Percentiles rank a stretch among this genome's conserved stretches.
Evolutionary conservation across 768 basidiomycete species (phyloP).

Genomic region (Favolaschia claudopus): DNA sequence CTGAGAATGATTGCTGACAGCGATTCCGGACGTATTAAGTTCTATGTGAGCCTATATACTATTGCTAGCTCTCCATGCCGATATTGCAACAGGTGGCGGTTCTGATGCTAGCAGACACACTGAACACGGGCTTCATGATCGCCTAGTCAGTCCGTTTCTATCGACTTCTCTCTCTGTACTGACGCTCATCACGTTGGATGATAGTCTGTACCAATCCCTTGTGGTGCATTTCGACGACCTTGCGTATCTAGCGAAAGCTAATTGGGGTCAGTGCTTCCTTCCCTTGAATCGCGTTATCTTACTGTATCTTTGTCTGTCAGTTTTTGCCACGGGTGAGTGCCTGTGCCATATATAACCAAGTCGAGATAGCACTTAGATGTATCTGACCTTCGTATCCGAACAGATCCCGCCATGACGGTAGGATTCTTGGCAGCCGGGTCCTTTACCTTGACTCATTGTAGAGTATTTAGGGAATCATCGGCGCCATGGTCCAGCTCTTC

Average conservation of each 20-base stretch:
- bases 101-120: slow-evolving; percentile 47
- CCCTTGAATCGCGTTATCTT: background rate
- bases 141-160: too few species aligned
- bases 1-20: slow-evolving; percentile 19
- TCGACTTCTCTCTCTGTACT: background rate
- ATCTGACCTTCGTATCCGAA: too few species aligned
- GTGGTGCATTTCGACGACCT: slow-evolving; percentile 42
- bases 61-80: too few species aligned
- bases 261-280: slow-evolving; percentile 32
- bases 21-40: slow-evolving; percentile 22
- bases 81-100: slow-evolving; percentile 37
- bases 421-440: too few species aligned
- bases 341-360: too few species aligned
- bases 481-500: slow-evolving; percentile 31
- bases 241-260: slow-evolving; percentile 31
- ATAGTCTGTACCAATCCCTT: slow-evolving; percentile 43
- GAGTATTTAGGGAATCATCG: slow-evolving; percentile 30
- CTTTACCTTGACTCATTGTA: background rate
- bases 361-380: too few species aligned
- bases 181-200: background rate
- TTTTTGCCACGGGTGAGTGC: slow-evolving; percentile 33
- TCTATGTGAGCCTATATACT: slow-evolving; percentile 18
- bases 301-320: background rate
- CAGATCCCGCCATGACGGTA: slow-evolving; percentile 35
- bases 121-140: slow-evolving; percentile 45